phyloP scores from a whole-genome alignment of 2,329 filamentous ascomycete species.

The Colletotrichum sidae region DNA sequence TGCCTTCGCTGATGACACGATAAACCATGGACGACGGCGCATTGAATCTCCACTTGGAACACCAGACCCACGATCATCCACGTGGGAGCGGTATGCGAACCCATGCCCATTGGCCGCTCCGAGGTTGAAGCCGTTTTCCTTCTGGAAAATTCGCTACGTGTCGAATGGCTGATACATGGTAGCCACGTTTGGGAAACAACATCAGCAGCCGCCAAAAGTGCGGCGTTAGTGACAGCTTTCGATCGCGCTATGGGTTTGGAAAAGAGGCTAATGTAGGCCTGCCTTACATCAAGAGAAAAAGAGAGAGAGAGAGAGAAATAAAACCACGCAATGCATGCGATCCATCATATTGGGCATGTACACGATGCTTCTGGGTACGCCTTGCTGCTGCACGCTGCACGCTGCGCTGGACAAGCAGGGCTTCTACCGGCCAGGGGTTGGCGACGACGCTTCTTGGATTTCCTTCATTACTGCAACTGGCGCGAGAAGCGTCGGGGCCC shows the following conservation, averaged over 20 bases:
- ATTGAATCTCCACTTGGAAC: constrained; percentile 31
- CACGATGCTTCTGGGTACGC: too few relatives aligned
- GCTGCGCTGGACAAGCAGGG: constrained; percentile 10
- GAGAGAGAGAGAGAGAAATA: background rate
- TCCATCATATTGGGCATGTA: constrained; percentile 6
- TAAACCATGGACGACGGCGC: constrained; percentile 26
- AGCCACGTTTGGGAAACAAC: background rate
- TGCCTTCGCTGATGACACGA: constrained; percentile 9
- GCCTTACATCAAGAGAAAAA: constrained; percentile 1
- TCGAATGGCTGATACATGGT: background rate
- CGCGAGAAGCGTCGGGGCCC: constrained; percentile 32
- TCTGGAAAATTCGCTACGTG: constrained; percentile 33
- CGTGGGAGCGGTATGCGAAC: constrained; percentile 37
- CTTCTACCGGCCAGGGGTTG: constrained; percentile 25
- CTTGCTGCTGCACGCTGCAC: background rate
- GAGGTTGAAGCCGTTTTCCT: constrained; percentile 28
- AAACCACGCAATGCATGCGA: constrained; percentile 7
- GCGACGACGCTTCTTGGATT: constrained; percentile 9
- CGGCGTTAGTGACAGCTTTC: background rate
- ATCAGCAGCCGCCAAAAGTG: background rate
- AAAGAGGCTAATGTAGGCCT: constrained; percentile 22
- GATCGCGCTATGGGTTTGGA: background rate
- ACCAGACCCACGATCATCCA: constrained; percentile 33
- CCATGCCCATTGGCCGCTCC: constrained; percentile 23
- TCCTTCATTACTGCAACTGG: constrained; percentile 16